Evolutionary conservation across 2,329 filamentous ascomycete species (phyloP).

Genomic region (Clonostachys rhizophaga): DNA sequence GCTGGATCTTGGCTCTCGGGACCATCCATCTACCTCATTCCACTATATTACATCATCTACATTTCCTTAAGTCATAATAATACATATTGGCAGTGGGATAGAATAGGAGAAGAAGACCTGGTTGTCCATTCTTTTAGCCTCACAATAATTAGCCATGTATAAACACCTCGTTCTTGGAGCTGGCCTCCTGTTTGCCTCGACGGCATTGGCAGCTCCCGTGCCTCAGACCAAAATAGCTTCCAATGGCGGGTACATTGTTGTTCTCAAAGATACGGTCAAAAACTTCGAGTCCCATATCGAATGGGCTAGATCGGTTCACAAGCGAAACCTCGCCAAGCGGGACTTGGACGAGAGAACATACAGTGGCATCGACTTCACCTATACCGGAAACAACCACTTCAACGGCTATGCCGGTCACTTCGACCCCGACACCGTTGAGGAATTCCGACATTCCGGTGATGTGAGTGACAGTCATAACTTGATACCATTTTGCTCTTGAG

Average conservation of each 20-base stretch:
- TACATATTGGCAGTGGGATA: too few relatives aligned
- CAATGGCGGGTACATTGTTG: constrained; percentile 45
- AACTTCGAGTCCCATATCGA: constrained; percentile 39
- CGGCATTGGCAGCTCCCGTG: too few relatives aligned
- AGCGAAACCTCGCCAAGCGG: constrained; percentile 45
- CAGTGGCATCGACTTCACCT: constrained; percentile 22
- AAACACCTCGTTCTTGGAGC: too few relatives aligned
- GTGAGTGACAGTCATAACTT: constrained; percentile 20
- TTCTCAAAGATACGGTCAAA: constrained; percentile 41
- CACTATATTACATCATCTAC: too few relatives aligned
- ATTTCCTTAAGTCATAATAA: too few relatives aligned
- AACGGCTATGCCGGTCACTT: constrained; percentile 38
- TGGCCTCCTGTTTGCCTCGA: too few relatives aligned
- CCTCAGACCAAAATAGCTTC: too few relatives aligned
- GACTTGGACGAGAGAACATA: constrained; percentile 15
- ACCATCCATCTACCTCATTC: too few relatives aligned
- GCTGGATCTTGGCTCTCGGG: too few relatives aligned
- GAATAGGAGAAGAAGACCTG: too few relatives aligned
- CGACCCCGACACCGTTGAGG: constrained; percentile 29
- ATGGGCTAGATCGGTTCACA: constrained; percentile 44
- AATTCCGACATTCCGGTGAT: constrained; percentile 32
- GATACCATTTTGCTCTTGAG: background rate
- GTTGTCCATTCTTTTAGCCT: too few relatives aligned
- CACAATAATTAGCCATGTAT: too few relatives aligned
- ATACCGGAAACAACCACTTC: constrained; percentile 20